These are phyloP conservation scores for Cryptococcus neoformans DNA, from an alignment of 1,284 basidiomycete species.

Conservation along the genomic window DNA sequence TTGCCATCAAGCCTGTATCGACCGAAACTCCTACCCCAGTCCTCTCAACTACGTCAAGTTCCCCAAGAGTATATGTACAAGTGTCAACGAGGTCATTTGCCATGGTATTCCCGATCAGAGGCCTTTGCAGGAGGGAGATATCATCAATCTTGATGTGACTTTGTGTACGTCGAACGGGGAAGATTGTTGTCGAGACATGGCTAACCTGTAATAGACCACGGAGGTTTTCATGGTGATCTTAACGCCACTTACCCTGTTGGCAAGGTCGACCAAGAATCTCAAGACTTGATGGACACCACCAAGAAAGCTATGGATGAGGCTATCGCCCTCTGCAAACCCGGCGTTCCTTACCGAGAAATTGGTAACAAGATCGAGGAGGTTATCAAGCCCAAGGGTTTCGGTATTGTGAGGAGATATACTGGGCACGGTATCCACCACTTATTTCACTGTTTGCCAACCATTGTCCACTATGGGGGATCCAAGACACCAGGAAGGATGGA, in stretches of 20 bases:
- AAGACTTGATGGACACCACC: slow-evolving; percentile 74
- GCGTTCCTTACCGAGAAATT: slow-evolving; percentile 66
- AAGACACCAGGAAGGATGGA: slow-evolving; percentile 52
- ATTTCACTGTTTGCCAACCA: slow-evolving; percentile 49
- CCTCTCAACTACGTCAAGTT: slow-evolving; percentile 90
- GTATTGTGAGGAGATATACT: slow-evolving; percentile 81
- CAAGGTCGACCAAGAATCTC: slow-evolving; percentile 73
- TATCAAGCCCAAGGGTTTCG: slow-evolving; percentile 72
- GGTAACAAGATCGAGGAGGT: slow-evolving; percentile 65
- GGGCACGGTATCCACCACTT: slow-evolving; percentile 86
- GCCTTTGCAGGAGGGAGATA: slow-evolving; percentile 78
- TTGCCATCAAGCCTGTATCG: slow-evolving; percentile 90
- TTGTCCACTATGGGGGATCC: slow-evolving; percentile 50
- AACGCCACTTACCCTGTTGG: slow-evolving; percentile 87
- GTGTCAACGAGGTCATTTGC: slow-evolving; percentile 95
- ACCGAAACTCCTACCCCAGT: slow-evolving; percentile 89
- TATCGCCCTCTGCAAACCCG: slow-evolving; percentile 86
- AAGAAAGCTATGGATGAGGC: slow-evolving; percentile 79
- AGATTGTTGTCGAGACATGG: neutral
- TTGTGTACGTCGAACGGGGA: slow-evolving; percentile 40
- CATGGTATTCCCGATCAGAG: slow-evolving; percentile 93
- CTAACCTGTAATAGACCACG: slow-evolving; percentile 1
- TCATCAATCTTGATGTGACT: slow-evolving; percentile 76
- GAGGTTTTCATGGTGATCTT: slow-evolving; percentile 77
- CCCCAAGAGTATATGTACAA: slow-evolving; percentile 94